Evolutionary conservation across 2,329 filamentous ascomycete genomes (phyloP).

Genomic region (Dactylellina haptotyla): DNA sequence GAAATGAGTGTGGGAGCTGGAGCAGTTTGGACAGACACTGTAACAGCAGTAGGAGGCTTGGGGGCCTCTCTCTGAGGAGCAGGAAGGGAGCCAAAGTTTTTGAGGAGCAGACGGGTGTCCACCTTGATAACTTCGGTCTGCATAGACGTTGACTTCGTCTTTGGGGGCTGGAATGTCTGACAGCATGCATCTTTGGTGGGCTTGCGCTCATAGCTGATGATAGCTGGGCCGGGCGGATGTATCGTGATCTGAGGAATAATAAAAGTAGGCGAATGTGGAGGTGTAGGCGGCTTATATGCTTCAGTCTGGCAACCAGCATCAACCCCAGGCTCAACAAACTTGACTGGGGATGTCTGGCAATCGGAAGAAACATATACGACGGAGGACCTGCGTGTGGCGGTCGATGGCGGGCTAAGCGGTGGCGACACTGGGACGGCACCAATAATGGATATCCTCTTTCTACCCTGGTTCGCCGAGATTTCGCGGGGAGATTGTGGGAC

Average conservation of each 20-base stretch:
- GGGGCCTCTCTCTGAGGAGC: conserved; percentile 31
- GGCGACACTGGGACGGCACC: conserved; percentile 30
- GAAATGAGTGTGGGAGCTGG: conserved; percentile 61
- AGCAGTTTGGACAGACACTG: conserved; percentile 11
- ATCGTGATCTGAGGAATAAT: conserved; percentile 88
- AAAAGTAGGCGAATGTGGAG: conserved; percentile 63
- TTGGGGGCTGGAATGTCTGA: conserved; percentile 73
- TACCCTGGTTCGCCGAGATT: conserved; percentile 77
- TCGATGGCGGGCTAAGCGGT: conserved; percentile 48
- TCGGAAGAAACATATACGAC: conserved; percentile 50
- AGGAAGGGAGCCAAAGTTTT: conserved; percentile 43
- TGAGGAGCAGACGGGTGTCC: conserved; percentile 65
- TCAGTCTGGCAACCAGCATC: conserved; percentile 50
- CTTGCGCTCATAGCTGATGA: conserved; percentile 66
- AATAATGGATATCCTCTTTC: conserved; percentile 72
- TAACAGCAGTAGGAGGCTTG: conserved; percentile 13
- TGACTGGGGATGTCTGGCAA: conserved; percentile 33
- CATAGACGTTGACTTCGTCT: conserved; percentile 69
- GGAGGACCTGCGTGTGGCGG: conserved; percentile 46
- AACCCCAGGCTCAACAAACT: conserved; percentile 36
- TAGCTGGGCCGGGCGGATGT: conserved; percentile 85
- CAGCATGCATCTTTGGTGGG: conserved; percentile 83
- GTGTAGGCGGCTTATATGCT: conserved; percentile 59
- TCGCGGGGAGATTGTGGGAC: conserved; percentile 67
- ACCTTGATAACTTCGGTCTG: conserved; percentile 94